Evolutionary conservation across 352 stramenopile species (phyloP).

Genomic region (Pythium periplocum): DNA sequence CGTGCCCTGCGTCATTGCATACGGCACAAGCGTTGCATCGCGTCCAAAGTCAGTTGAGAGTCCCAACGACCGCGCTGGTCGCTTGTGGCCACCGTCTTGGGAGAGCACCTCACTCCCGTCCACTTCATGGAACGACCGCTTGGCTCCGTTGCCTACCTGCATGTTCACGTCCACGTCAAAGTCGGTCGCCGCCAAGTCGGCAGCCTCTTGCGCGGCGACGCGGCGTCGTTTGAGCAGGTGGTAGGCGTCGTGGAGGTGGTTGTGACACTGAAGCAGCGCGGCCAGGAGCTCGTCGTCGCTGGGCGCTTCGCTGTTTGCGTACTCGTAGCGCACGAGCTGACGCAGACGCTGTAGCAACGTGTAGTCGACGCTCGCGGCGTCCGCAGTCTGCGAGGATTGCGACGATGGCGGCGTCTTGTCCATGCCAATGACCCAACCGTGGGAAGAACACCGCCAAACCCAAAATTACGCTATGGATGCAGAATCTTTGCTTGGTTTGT

Average conservation of each 20-base stretch:
- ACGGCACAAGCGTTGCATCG: too few relatives aligned
- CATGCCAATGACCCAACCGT: conserved; percentile 5
- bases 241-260: conserved; percentile 43
- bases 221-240: conserved; percentile 40
- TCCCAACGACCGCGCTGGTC: too few relatives aligned
- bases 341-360: conserved; percentile 48
- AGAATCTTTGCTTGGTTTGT: too few relatives aligned
- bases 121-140: conserved; percentile 4
- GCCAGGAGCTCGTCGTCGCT: conserved; percentile 34
- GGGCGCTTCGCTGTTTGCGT: conserved; percentile 30
- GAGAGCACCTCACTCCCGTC: conserved; percentile 18
- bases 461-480: too few relatives aligned
- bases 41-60: too few relatives aligned
- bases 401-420: conserved; percentile 13
- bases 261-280: conserved; percentile 36
- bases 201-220: conserved; percentile 10
- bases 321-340: conserved; percentile 58
- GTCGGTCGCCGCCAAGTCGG: conserved; percentile 11
- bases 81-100: too few relatives aligned
- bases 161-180: conserved; percentile 6
- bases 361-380: conserved; percentile 22
- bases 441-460: too few relatives aligned
- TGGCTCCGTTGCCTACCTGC: conserved; percentile 13
- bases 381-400: conserved; percentile 12
- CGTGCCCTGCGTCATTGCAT: too few relatives aligned